Evolutionary conservation across 2,329 filamentous ascomycete species (phyloP), one percentile per base, ranked within the genome.

Genomic region (Talaromyces sp.): DNA sequence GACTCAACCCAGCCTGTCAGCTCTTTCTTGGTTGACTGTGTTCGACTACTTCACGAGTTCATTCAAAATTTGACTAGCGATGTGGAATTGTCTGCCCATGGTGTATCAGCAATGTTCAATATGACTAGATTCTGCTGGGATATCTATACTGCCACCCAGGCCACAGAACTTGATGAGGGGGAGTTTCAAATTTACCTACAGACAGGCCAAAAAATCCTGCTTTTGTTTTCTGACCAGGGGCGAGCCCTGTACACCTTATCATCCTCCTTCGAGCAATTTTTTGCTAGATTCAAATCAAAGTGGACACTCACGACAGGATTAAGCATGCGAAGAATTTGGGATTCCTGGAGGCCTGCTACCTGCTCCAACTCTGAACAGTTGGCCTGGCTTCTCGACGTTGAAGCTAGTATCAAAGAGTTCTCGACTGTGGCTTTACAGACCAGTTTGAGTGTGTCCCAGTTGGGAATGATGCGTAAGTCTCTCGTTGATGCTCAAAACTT

Each of bases 271-370:
- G 76, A 64, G 52, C 66, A 61, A 55, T 65, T 67, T 52, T 74
- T 82, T 50, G 76, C 76, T 43, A 81, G 81, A 55, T 93, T 96
- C 68, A 81, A 84, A 26, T 81, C 85, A 17, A 86, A 85, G 1
- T 92, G 92, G 76, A 85, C 86, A 59, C 77, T 95, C 14, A 86
- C 80, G 0, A 92, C 88, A 2, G 92, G 91, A 0, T 77, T 92
- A 12, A 88, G 85, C 65, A 94, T 95, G 89, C 89, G 94, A 69
- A 72, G 78, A 9, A 80, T 96, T 5, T 96, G 92, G 93, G 83
- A 84, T 48, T 69, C 79, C 1, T 84, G 95, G 68, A 84, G 89
- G 57, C 90, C 92, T 32, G 69, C 68, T 11, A 83, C 81, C 3
- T 77, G 83, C 50, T 65, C 68, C 17, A 72, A 70, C 27, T 65